Percentiles rank a stretch among this genome's conserved stretches.
Conservation (phyloP, 129 eudicot genomes). For the Flaveria sonorensis region DNA sequence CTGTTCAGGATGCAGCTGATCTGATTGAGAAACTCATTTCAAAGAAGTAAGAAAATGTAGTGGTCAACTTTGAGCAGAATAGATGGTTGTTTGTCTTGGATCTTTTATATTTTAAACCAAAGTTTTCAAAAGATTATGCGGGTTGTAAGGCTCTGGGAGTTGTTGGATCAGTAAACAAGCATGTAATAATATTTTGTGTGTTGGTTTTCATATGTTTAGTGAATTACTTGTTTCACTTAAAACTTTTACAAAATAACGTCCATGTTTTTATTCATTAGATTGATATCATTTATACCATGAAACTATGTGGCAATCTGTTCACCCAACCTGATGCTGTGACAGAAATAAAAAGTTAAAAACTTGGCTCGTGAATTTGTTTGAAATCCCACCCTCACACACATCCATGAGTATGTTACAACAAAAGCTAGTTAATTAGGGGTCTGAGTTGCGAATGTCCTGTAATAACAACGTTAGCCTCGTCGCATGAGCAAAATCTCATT, state of each 20-base stretch:
- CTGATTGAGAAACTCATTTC: conserved; percentile 71
- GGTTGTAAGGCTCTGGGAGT: conserved; percentile 7
- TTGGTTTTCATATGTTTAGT: conserved; percentile 4
- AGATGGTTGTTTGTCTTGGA: conserved; percentile 20
- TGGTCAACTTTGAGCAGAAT: conserved; percentile 22
- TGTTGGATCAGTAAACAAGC: conserved; percentile 19
- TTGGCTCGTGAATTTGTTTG: no score
- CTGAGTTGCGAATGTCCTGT: no score
- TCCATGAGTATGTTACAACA: no score
- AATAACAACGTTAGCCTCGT: no score
- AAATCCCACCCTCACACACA: no score
- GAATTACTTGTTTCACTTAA: not conserved
- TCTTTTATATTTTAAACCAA: conserved; percentile 20
- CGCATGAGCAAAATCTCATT: no score
- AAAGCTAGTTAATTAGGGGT: no score
- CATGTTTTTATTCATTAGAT: not conserved
- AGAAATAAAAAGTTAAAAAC: no score
- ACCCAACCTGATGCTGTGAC: no score
- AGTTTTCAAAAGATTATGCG: conserved; percentile 30
- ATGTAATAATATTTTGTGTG: conserved; percentile 27
- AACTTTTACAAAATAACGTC: not conserved
- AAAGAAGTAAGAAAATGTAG: conserved; percentile 27
- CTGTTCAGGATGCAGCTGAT: conserved; percentile 92
- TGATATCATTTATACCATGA: not conserved
- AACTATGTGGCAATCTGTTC: not conserved